Conservation (phyloP, 139 green algal species). For the Chlorella sp. region DNA sequence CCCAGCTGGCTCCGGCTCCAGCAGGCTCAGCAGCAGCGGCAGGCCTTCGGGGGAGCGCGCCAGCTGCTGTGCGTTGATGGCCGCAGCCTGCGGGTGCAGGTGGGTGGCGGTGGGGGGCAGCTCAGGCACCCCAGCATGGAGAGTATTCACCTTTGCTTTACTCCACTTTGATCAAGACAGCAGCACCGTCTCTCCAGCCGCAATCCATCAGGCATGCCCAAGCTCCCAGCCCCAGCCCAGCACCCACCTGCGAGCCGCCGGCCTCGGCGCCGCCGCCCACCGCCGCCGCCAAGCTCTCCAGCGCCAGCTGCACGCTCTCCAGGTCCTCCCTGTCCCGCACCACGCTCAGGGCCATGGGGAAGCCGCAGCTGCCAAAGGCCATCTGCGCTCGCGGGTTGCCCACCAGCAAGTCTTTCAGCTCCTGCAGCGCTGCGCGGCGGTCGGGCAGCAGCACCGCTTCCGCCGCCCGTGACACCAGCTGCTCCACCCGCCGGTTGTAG, state of each 20-base stretch:
- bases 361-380: constrained; percentile 77
- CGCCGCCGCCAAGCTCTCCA: constrained; percentile 77
- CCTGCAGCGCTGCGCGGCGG: constrained; percentile 69
- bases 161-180: too few relatives aligned
- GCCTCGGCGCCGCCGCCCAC: background rate
- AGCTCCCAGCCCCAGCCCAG: background rate
- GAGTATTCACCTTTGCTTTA: too few relatives aligned
- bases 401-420: constrained; percentile 71
- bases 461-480: constrained; percentile 76
- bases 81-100: constrained; percentile 30
- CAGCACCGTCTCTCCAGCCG: background rate
- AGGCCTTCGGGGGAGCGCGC: constrained; percentile 64
- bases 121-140: background rate
- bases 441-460: constrained; percentile 81
- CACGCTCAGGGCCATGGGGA: constrained; percentile 73
- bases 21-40: constrained; percentile 74
- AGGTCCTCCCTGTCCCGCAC: constrained; percentile 79
- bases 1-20: constrained; percentile 70
- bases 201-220: background rate
- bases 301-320: constrained; percentile 74
- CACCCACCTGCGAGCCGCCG: background rate
- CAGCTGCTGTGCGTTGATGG: constrained; percentile 86
- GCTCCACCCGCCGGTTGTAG: constrained; percentile 58
- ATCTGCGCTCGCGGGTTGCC: constrained; percentile 63
- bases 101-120: background rate